A percentile compares a stretch with the other conserved stretches of the same genome.
phyloP scores from a whole-genome alignment of 2,329 filamentous ascomycete genomes.

The Talaromyces piceae region DNA sequence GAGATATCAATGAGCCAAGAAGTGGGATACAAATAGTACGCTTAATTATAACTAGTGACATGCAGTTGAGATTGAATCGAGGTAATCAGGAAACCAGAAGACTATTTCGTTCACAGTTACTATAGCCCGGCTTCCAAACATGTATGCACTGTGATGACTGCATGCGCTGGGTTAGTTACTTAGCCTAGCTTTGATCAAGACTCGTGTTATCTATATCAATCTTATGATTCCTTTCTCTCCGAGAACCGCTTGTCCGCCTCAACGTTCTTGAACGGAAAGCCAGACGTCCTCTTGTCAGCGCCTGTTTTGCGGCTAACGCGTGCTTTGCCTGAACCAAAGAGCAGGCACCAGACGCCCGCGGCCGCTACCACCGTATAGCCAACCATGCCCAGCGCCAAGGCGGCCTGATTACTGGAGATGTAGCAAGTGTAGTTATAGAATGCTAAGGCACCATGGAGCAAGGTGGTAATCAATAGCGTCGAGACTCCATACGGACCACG shows the following conservation, averaged over 20 bases:
- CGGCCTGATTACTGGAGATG: conserved; percentile 47
- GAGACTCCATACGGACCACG: conserved; percentile 59
- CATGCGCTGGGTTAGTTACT: no score
- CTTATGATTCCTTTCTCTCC: conserved; percentile 22
- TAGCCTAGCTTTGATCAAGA: no score
- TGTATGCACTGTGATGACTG: no score
- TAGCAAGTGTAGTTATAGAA: conserved; percentile 65
- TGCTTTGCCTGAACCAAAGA: conserved; percentile 52
- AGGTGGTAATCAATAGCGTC: conserved; percentile 56
- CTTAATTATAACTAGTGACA: no score
- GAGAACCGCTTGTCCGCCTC: conserved; percentile 48
- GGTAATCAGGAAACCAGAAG: no score
- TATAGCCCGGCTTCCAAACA: no score
- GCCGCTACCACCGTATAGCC: conserved; percentile 52
- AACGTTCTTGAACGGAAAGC: conserved; percentile 58
- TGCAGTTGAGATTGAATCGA: no score
- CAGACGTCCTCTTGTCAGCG: conserved; percentile 58
- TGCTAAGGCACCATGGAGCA: conserved; percentile 57
- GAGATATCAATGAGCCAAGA: no score
- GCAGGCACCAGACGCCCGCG: conserved; percentile 57
- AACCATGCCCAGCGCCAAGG: conserved; percentile 54
- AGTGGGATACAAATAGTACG: no score
- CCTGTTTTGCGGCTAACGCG: conserved; percentile 56
- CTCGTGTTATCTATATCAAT: no score
- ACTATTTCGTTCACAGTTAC: no score